Conservation (phyloP, 1,284 basidiomycete species). For the Trichosporon coremiiforme region DNA sequence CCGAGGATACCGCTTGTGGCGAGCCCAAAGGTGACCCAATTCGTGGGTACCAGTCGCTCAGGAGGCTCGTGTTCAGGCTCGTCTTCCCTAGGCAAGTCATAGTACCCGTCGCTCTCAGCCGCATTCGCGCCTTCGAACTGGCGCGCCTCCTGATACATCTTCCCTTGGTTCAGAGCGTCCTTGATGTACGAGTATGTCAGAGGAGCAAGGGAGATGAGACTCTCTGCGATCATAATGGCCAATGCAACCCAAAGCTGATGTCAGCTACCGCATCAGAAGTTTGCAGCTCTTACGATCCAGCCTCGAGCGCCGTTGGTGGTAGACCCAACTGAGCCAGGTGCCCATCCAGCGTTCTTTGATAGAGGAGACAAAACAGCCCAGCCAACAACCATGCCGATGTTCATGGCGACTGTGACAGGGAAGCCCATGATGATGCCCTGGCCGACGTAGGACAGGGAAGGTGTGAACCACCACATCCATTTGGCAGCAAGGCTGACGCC, state of each 20-base stretch:
- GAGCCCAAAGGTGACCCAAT: slow-evolving; percentile 76
- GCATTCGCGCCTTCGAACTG: slow-evolving; percentile 25
- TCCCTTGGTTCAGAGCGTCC: background rate
- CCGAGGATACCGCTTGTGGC: slow-evolving; percentile 67
- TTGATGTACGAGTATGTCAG: slow-evolving; percentile 64
- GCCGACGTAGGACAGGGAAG: slow-evolving; percentile 85
- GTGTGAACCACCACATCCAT: slow-evolving; percentile 95
- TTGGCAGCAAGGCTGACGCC: slow-evolving; percentile 67
- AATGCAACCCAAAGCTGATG: slow-evolving; percentile 78
- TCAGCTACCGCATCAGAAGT: background rate
- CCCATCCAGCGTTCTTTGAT: slow-evolving; percentile 80
- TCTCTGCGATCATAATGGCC: slow-evolving; percentile 90
- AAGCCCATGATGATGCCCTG: slow-evolving; percentile 99
- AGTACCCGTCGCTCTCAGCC: slow-evolving; percentile 44
- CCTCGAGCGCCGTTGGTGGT: slow-evolving; percentile 81
- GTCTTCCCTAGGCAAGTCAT: slow-evolving; percentile 51
- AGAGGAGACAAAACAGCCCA: slow-evolving; percentile 90
- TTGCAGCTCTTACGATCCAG: slow-evolving; percentile 66
- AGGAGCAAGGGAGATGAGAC: slow-evolving; percentile 78
- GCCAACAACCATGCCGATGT: slow-evolving; percentile 89
- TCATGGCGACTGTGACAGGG: slow-evolving; percentile 92
- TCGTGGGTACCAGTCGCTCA: slow-evolving; percentile 75
- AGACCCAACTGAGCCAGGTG: slow-evolving; percentile 81
- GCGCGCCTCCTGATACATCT: background rate
- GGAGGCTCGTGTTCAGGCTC: slow-evolving; percentile 75